phyloP scores from a whole-genome alignment of 2,329 filamentous ascomycete genomes.

The Colletotrichum sp. region DNA sequence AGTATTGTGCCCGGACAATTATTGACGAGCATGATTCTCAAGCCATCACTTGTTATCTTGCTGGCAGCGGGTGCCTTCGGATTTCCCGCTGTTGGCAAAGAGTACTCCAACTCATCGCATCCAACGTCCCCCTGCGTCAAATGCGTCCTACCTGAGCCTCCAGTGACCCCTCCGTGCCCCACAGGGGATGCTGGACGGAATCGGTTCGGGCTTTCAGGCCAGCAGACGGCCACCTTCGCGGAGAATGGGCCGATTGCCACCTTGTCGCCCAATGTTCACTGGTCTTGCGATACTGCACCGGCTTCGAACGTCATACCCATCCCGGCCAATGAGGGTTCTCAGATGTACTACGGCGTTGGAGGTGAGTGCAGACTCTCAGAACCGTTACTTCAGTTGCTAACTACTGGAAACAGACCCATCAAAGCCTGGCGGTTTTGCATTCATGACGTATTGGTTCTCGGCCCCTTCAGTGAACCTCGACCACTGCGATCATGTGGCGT shows the following conservation, averaged over 20 bases:
- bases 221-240: neutral
- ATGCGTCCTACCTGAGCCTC: neutral
- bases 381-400: neutral
- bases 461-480: slow-evolving; percentile 33
- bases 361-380: neutral
- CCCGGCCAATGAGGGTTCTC: slow-evolving; percentile 20
- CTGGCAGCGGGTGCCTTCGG: neutral
- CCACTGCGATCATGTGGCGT: slow-evolving; percentile 25
- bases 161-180: neutral
- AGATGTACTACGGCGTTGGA: slow-evolving; percentile 29
- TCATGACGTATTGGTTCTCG: slow-evolving; percentile 29
- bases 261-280: slow-evolving; percentile 23
- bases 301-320: slow-evolving; percentile 27
- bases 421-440: slow-evolving; percentile 27
- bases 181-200: neutral
- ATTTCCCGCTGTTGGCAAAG: neutral
- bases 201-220: neutral
- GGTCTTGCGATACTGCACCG: slow-evolving; percentile 26
- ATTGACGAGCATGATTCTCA: neutral
- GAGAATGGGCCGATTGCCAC: neutral
- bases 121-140: neutral
- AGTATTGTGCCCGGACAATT: neutral
- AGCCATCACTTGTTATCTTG: neutral
- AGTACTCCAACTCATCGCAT: neutral
- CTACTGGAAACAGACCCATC: neutral